Conservation (phyloP, 2,329 filamentous ascomycete species). For the Aspergillus nomiae region DNA sequence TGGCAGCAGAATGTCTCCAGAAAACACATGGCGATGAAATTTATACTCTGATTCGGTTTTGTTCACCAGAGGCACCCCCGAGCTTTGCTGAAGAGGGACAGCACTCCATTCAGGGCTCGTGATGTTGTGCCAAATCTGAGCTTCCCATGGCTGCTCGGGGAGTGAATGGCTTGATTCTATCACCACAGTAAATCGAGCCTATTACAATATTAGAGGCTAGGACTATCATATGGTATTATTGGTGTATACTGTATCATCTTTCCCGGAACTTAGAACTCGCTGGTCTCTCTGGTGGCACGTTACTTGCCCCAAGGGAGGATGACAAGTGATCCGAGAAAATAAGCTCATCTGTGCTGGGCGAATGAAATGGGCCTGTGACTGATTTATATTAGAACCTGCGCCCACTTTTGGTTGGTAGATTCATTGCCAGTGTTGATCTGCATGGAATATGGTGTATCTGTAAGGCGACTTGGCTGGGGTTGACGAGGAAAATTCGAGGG, state of each 20-base stretch:
- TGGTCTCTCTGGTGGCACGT: constrained; percentile 58
- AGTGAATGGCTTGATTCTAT: constrained; percentile 65
- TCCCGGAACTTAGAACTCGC: constrained; percentile 22
- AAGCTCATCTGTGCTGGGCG: constrained; percentile 48
- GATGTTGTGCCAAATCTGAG: constrained; percentile 74
- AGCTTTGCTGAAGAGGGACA: constrained; percentile 53
- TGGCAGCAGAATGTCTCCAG: constrained; percentile 32
- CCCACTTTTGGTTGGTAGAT: constrained; percentile 25
- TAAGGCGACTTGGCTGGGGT: background rate
- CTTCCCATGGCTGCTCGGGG: constrained; percentile 65
- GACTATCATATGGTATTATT: background rate
- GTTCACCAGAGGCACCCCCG: constrained; percentile 31
- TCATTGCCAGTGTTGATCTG: constrained; percentile 10
- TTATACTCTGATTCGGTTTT: constrained; percentile 20
- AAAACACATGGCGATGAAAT: constrained; percentile 39
- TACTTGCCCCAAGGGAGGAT: constrained; percentile 75
- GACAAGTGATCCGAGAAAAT: constrained; percentile 60
- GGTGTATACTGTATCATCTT: constrained; percentile 27
- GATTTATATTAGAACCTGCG: constrained; percentile 6
- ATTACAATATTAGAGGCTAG: background rate
- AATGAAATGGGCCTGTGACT: constrained; percentile 23
- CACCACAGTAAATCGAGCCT: constrained; percentile 66
- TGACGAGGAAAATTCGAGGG: background rate
- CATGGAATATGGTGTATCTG: constrained; percentile 7
- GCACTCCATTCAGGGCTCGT: constrained; percentile 61